These are phyloP conservation scores for Amaranthus palmeri DNA, from an alignment of 148 eudicot genomes.

Conservation along the genomic window DNA sequence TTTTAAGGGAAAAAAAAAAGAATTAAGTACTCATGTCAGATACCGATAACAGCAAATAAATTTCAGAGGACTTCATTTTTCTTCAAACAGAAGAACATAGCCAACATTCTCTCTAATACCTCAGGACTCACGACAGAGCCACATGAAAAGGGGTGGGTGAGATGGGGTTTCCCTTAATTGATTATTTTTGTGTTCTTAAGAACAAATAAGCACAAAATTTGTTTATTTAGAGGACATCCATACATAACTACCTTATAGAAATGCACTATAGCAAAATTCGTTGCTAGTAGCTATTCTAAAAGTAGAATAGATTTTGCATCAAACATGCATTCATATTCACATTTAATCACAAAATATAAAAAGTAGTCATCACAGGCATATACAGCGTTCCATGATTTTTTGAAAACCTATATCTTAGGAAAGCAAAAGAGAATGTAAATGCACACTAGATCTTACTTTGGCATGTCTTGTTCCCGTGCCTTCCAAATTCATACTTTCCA, in stretches of 20 bases:
- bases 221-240: too few relatives aligned
- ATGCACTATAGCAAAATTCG: not conserved
- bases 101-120: not conserved
- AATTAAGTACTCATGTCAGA: not conserved
- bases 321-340: not conserved
- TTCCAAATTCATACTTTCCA: conserved; percentile 39
- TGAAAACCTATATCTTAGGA: not conserved
- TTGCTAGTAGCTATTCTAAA: not conserved
- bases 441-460: conserved; percentile 48
- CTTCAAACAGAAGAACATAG: not conserved
- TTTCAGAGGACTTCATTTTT: not conserved
- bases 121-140: not conserved
- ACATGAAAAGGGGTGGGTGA: not conserved
- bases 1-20: not conserved
- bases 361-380: not conserved
- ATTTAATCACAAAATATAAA: not conserved
- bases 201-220: not conserved
- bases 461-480: conserved; percentile 41
- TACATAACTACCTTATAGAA: not conserved
- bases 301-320: not conserved
- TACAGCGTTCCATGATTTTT: not conserved
- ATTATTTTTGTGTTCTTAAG: not conserved
- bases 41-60: not conserved
- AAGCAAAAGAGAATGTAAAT: not conserved
- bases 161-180: not conserved